phyloP scores from a whole-genome alignment of 2,329 filamentous ascomycete species.

The Ambrosiella xylebori region DNA sequence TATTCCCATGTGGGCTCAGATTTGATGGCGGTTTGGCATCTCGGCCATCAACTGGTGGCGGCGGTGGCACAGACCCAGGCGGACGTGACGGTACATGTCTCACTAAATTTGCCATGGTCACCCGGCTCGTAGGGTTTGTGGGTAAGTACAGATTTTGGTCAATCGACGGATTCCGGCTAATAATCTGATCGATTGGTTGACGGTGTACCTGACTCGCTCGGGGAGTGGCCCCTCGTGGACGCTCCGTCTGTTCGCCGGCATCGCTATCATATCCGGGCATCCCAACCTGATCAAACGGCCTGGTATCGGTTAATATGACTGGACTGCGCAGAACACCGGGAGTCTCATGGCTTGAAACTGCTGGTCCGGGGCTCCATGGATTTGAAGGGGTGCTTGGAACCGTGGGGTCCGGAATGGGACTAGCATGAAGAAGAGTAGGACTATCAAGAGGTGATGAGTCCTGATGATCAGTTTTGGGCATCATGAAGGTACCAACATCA shows the following conservation, averaged over 20 bases:
- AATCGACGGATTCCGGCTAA: not conserved
- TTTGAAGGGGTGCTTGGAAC: conserved; percentile 7
- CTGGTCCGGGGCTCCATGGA: conserved; percentile 4
- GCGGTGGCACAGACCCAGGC: not conserved
- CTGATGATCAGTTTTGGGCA: conserved; percentile 1
- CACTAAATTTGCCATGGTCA: too few relatives aligned
- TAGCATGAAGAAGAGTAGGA: conserved; percentile 5
- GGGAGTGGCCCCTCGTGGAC: not conserved
- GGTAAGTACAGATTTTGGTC: not conserved
- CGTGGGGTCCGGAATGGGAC: conserved; percentile 6
- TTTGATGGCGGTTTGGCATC: not conserved
- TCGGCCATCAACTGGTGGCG: conserved; percentile 1
- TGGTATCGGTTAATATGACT: not conserved
- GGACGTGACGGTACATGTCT: not conserved
- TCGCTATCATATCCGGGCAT: not conserved
- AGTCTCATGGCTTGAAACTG: not conserved
- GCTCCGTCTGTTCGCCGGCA: not conserved
- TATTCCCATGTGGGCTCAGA: not conserved
- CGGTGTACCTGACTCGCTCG: not conserved
- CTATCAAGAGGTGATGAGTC: conserved; percentile 8
- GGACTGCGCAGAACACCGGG: not conserved
- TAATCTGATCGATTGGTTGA: not conserved
- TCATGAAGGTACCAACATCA: conserved; percentile 5
- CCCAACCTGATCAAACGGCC: not conserved
- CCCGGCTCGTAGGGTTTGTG: not conserved